Percentiles rank a stretch among this genome's conserved stretches.
Evolutionary conservation across 1,139 yeast species (phyloP).

Genomic region (Kurtzmaniella natalensis): DNA sequence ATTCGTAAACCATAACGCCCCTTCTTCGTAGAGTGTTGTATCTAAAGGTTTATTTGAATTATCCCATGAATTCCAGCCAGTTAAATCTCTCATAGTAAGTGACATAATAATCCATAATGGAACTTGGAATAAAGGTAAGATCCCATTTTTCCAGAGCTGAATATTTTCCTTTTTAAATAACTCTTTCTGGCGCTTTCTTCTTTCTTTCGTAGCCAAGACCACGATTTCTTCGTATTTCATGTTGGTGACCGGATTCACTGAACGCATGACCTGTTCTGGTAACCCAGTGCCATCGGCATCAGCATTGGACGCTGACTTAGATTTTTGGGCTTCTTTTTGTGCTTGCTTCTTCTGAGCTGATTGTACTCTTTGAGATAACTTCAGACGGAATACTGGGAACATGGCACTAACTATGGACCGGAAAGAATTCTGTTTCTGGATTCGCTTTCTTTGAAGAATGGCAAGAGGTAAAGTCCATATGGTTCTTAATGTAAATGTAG

Average conservation of each 20-base stretch:
- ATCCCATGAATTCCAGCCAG: conserved; percentile 65
- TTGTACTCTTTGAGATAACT: conserved; percentile 58
- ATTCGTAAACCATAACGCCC: conserved; percentile 57
- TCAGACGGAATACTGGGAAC: conserved; percentile 69
- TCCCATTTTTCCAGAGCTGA: conserved; percentile 74
- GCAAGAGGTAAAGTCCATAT: conserved; percentile 76
- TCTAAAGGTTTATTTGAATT: conserved; percentile 49
- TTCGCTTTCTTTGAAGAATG: conserved; percentile 60
- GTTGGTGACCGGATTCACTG: conserved; percentile 32
- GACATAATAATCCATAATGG: conserved; percentile 88
- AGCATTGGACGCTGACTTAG: conserved; percentile 8
- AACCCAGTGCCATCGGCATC: conserved; percentile 10
- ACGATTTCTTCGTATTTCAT: conserved; percentile 75
- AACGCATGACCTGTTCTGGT: conserved; percentile 5
- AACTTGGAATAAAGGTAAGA: conserved; percentile 73
- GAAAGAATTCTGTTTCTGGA: conserved; percentile 65
- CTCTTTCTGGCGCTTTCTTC: conserved; percentile 64
- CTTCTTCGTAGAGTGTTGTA: conserved; percentile 49
- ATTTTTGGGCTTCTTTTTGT: conserved; percentile 15
- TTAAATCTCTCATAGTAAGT: conserved; percentile 66
- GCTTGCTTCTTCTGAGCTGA: conserved; percentile 28
- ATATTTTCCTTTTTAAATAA: conserved; percentile 64
- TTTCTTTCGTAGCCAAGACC: conserved; percentile 70
- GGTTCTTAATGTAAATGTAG: conserved; percentile 64
- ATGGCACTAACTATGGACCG: conserved; percentile 69